Conservation (phyloP, 768 basidiomycete genomes). For the Cystobasidium ongulense region DNA sequence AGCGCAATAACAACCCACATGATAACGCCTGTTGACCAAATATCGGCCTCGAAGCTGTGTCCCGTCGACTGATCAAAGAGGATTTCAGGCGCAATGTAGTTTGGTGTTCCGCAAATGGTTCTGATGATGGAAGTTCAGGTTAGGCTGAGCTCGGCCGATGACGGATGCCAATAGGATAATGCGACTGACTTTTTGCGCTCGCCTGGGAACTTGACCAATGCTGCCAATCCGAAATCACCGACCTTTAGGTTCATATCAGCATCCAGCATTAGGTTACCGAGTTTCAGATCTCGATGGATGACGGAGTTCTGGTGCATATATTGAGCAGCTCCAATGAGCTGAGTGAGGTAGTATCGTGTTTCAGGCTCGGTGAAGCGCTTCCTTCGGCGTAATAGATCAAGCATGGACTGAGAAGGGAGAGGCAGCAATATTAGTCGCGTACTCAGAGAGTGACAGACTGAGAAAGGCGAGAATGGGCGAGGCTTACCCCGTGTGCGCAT, state of each 20-base stretch:
- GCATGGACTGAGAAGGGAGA: conserved; percentile 44
- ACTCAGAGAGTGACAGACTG: neutral
- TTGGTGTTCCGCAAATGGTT: conserved; percentile 96
- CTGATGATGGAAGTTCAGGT: conserved; percentile 38
- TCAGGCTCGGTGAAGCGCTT: conserved; percentile 72
- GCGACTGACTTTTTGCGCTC: conserved; percentile 75
- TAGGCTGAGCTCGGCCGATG: too few species aligned
- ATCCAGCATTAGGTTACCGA: conserved; percentile 91
- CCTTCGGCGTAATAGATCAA: conserved; percentile 50
- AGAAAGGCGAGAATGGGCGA: neutral
- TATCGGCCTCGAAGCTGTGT: conserved; percentile 96
- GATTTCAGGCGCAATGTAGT: conserved; percentile 97
- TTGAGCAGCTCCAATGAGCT: conserved; percentile 88
- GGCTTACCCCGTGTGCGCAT: conserved; percentile 65
- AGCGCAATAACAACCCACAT: too few species aligned
- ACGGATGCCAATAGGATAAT: neutral
- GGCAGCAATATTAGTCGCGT: neutral
- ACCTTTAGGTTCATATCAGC: conserved; percentile 88
- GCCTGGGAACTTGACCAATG: conserved; percentile 88
- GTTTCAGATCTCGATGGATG: conserved; percentile 93
- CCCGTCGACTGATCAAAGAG: conserved; percentile 91
- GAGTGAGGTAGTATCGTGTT: conserved; percentile 82
- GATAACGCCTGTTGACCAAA: conserved; percentile 96
- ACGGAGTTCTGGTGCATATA: conserved; percentile 97
- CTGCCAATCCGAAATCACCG: conserved; percentile 93